These are phyloP conservation scores for Lasiosphaeris hirsuta DNA, from an alignment of 495 filamentous ascomycete species.

Conservation along the genomic window DNA sequence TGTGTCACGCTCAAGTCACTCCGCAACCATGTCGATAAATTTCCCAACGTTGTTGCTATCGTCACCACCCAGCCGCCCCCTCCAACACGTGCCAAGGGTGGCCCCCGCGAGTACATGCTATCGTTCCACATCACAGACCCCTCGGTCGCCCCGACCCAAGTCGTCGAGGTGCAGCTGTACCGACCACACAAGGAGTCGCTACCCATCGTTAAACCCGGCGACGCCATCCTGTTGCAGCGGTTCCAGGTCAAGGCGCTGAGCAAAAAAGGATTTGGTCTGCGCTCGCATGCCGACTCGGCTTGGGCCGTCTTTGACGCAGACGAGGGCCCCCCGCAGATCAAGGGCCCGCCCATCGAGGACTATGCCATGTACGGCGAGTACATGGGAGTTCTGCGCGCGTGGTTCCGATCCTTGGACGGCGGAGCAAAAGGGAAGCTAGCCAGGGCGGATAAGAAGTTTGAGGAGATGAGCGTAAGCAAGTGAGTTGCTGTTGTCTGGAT, in stretches of 20 bases:
- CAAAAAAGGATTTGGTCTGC: constrained; percentile 45
- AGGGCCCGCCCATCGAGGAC: constrained; percentile 44
- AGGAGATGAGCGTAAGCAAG: constrained; percentile 24
- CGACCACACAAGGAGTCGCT: constrained; percentile 69
- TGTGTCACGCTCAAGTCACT: constrained; percentile 67
- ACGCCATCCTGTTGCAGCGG: constrained; percentile 70
- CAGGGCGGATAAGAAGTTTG: constrained; percentile 37
- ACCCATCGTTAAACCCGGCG: constrained; percentile 65
- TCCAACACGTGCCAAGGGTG: constrained; percentile 58
- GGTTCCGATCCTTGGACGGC: constrained; percentile 40
- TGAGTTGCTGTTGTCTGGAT: constrained; percentile 7
- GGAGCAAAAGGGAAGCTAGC: constrained; percentile 38
- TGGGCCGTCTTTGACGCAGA: constrained; percentile 64
- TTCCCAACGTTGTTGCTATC: constrained; percentile 65
- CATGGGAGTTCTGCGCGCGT: constrained; percentile 34
- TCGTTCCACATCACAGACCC: constrained; percentile 69
- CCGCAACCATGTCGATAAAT: constrained; percentile 49
- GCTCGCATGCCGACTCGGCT: constrained; percentile 39
- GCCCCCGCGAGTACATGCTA: constrained; percentile 66
- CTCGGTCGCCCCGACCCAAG: constrained; percentile 42
- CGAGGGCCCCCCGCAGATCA: constrained; percentile 38
- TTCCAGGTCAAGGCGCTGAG: constrained; percentile 64
- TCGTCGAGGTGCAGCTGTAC: constrained; percentile 65
- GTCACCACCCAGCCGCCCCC: constrained; percentile 54
- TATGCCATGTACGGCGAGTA: constrained; percentile 33